Percentiles rank a stretch among this genome's conserved stretches.
phyloP scores from a whole-genome alignment of 2,329 filamentous ascomycete species.

The Trichoderma guizhouense region DNA sequence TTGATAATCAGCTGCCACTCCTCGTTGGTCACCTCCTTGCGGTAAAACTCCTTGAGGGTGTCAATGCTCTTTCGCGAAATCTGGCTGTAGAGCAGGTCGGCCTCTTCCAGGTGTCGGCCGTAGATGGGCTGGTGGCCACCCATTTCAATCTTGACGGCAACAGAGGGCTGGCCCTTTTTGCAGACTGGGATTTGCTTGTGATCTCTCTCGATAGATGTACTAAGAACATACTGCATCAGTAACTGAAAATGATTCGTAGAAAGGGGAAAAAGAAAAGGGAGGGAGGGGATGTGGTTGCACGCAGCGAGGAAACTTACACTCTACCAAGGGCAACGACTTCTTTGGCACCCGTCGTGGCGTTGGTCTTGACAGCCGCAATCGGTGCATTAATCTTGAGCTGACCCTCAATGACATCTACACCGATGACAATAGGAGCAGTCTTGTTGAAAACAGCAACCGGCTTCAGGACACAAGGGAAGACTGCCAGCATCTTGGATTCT shows the following conservation, averaged over 20 bases:
- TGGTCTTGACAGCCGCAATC: slow-evolving; percentile 80
- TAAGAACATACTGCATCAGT: slow-evolving; percentile 41
- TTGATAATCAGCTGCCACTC: slow-evolving; percentile 96
- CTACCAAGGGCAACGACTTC: slow-evolving; percentile 82
- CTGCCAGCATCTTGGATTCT: slow-evolving; percentile 89
- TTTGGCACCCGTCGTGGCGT: slow-evolving; percentile 73
- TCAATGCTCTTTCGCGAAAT: slow-evolving; percentile 89
- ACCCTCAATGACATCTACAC: slow-evolving; percentile 93
- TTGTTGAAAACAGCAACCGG: slow-evolving; percentile 98
- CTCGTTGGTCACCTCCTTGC: slow-evolving; percentile 80
- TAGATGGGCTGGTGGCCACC: slow-evolving; percentile 89
- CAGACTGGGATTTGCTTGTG: slow-evolving; percentile 91
- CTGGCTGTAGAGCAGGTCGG: slow-evolving; percentile 80
- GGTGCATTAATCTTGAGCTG: slow-evolving; percentile 83
- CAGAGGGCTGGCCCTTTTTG: slow-evolving; percentile 96
- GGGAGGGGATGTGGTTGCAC: not conserved
- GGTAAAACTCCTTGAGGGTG: slow-evolving; percentile 93
- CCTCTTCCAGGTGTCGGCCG: slow-evolving; percentile 90
- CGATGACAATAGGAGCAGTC: slow-evolving; percentile 89
- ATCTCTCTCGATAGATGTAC: slow-evolving; percentile 94
- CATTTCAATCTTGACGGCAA: slow-evolving; percentile 96
- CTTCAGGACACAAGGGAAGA: slow-evolving; percentile 91
- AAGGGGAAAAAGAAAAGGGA: not conserved
- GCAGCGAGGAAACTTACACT: slow-evolving; percentile 67
- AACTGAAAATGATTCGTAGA: slow-evolving; percentile 25